Evolutionary conservation across 2,329 filamentous ascomycete genomes (phyloP), one percentile per base, ranked within the genome.

Genomic region (Penicillium sp.): DNA sequence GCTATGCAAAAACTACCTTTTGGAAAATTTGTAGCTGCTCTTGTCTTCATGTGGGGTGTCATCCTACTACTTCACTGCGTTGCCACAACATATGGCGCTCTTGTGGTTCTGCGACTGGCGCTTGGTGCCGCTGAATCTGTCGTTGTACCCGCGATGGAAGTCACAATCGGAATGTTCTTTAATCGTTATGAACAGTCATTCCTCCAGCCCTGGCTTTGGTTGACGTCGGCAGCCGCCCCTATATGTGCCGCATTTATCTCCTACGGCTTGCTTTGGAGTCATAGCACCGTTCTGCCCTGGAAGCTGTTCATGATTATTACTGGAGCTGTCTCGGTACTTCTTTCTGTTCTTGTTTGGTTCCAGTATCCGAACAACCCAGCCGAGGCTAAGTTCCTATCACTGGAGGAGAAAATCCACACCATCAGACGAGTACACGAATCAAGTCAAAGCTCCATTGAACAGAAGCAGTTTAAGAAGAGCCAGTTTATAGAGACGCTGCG

Each of bases 171-270:
- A n/a, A 64, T 64, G 62, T 79, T 80, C 42, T 83, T 84, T 63
- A 77, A 75, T 1, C 58, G 70, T 0, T 65, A 75, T 10, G 80
- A 83, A 42, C 75, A 75, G 10, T 74, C 77, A 1, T 74, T 81
- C 43, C 76, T 82, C 0, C 79, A 81, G 9, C 75, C 82, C 0
- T 68, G 84, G 0, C 84, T 84, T 57, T 84, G 82, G 81, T 42
- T 62, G 3, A 59, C 61, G 3, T 64, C 60, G 15, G 47, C 62
- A 48, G 62, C 58, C 4, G 50, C 76, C 0, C 74, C 75, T 10
- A 70, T 78, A 23, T 65, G 67, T 1, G 69, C 73, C 0, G 75
- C 72, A 0, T 77, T 78, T 35, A 73, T 78, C 8, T 69, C 75
- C 0, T 79, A 78, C 52, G 77, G 75, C 1, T 64, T 78, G 1